phyloP scores from a whole-genome alignment of 2,329 filamentous ascomycete genomes.

The Monilinia fructigena region DNA sequence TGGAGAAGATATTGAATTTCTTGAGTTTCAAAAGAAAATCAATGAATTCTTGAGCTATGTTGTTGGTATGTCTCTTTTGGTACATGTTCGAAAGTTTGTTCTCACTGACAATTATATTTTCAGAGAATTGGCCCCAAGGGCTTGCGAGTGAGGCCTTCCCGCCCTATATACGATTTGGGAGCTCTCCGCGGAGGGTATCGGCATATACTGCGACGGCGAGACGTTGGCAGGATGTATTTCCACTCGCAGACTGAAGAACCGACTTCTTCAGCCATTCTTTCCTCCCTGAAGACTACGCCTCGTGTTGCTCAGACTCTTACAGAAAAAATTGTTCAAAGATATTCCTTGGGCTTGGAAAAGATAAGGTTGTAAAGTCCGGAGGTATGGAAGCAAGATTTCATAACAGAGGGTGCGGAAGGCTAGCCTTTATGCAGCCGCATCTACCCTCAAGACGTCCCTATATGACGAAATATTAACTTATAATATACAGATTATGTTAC shows the following conservation, averaged over 20 bases:
- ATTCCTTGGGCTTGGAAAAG: slow-evolving; percentile 74
- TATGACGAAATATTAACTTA: neutral
- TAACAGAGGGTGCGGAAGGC: neutral
- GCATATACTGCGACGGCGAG: slow-evolving; percentile 37
- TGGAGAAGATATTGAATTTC: slow-evolving; percentile 16
- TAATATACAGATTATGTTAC: slow-evolving; percentile 68
- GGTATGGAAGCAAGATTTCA: slow-evolving; percentile 9
- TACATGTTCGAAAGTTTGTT: neutral
- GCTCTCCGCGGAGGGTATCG: slow-evolving; percentile 30
- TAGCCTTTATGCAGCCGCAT: neutral
- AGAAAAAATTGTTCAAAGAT: slow-evolving; percentile 86
- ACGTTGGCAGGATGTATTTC: slow-evolving; percentile 56
- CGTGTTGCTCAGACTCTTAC: slow-evolving; percentile 70
- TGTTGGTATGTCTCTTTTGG: slow-evolving; percentile 11
- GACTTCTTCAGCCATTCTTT: slow-evolving; percentile 51
- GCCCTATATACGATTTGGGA: slow-evolving; percentile 32
- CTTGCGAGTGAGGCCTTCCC: slow-evolving; percentile 36
- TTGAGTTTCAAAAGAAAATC: neutral
- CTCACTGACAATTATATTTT: neutral
- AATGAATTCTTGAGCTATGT: slow-evolving; percentile 24
- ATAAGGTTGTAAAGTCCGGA: slow-evolving; percentile 73
- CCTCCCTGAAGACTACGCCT: slow-evolving; percentile 47
- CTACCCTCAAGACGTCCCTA: neutral
- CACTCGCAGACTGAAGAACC: slow-evolving; percentile 61
- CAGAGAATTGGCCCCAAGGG: slow-evolving; percentile 35